Base-by-base conservation (phyloP, 306 rosid genomes). In the Quercus rubra region DNA sequence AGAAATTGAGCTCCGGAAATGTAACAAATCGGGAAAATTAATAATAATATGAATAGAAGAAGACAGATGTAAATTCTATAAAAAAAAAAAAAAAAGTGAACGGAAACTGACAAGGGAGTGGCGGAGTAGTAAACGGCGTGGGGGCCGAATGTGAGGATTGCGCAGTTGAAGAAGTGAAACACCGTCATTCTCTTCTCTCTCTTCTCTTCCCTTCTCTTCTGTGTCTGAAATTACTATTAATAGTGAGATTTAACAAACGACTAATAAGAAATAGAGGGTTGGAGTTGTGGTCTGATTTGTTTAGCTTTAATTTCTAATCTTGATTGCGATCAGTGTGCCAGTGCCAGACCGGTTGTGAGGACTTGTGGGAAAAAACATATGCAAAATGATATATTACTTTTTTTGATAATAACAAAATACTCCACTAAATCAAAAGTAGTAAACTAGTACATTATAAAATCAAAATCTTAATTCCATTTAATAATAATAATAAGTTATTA, bases 101-200 rank as follows among this genome's bases (percentile, higher is more conserved):
- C 33, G 51, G n/a, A 13, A 17, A 13, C 80, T 54, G 85, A 96
- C 98, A 96, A 81, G 27, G 99, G 98, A 1, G 99, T 96, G 76
- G 98, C 99, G 23, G 99, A 93, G 80, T 90, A 96, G 92, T 93
- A 93, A 70, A 96, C 97, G 82, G 94, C 99, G 89, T 96, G 99
- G 38, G 99, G 99, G 63, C 98, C 99, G 88, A 96, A 96, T 19
- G 99, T 93, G 74, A 96, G 97, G 81, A 96, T 91, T 18, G 99
- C 99, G 6, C 99, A 96, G 91, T 96, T 96, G 76, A 96, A 96
- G 90, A 96, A 96, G 76, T 96, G 98, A 80, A 96, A 96, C 77
- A 96, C 89, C 77, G 98, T 96, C 99, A 96, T 96, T 21, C 83
- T 78, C 33, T 57, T 63, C 4, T 3, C 71, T 59, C 61, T 30